Conservation (phyloP, 768 basidiomycete genomes). For the Mycena sanguinolenta region DNA sequence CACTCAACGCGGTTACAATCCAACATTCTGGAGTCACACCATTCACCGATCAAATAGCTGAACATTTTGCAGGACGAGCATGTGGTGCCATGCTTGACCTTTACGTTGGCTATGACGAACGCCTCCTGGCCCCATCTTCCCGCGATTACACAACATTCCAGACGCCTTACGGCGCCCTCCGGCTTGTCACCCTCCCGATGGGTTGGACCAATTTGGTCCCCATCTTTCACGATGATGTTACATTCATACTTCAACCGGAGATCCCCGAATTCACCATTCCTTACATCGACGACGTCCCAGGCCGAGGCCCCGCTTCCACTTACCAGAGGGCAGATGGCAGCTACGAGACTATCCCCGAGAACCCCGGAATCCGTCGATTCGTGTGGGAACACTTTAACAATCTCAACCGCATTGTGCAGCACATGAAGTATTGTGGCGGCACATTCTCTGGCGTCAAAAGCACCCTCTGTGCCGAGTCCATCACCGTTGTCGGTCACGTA, state of each 20-base stretch:
- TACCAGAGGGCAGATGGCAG: conserved; percentile 4
- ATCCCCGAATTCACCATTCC: conserved; percentile 28
- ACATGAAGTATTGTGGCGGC: too few species aligned
- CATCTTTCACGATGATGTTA: conserved; percentile 10
- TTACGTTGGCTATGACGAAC: conserved; percentile 46
- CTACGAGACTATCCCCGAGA: conserved; percentile 42
- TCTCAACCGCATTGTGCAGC: too few species aligned
- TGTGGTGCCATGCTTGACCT: conserved; percentile 35
- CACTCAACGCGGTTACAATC: conserved; percentile 36
- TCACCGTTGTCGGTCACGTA: too few species aligned
- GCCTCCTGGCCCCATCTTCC: conserved; percentile 38
- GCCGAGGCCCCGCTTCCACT: conserved; percentile 19
- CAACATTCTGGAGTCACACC: too few species aligned
- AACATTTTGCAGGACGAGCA: conserved; percentile 15
- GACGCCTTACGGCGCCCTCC: too few species aligned
- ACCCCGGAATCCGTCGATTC: too few species aligned
- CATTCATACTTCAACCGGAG: conserved; percentile 15
- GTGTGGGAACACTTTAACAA: too few species aligned
- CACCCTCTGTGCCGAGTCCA: too few species aligned
- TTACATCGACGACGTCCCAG: conserved; percentile 32
- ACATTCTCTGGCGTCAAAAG: too few species aligned
- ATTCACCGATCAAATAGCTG: too few species aligned
- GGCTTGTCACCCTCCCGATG: conserved; percentile 45
- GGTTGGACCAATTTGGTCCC: conserved; percentile 43
- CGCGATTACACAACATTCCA: conserved; percentile 50